Evolutionary conservation across 257 asterid species (phyloP), one percentile per base, ranked within the genome.

Genomic region (Nyctanthes arbortristis): DNA sequence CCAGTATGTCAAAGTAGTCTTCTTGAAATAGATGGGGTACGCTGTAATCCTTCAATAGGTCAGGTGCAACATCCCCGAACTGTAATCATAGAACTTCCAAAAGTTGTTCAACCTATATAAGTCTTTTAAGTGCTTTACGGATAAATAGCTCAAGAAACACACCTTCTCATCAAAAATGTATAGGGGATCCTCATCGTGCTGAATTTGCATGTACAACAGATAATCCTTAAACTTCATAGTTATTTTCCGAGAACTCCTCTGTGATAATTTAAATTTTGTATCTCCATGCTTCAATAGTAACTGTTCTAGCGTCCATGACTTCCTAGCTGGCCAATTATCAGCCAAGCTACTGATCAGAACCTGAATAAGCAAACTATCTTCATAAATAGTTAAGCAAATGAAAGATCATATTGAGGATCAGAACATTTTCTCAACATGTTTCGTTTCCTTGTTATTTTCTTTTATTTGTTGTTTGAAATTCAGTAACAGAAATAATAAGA

Each of bases 181-280:
- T 4, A 94, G 84, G 63, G 99, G 99, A 77, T 94, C 99, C 84
- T 94, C 99, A 43, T 94, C 99, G 65, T 79, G 99, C 85, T 94
- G 99, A 69, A 77, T 66, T 81, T 94, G 88, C 79, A 75, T 79
- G 80, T 91, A 94, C 11, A 91, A 80, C 66, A 82, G 67, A 62
- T 94, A 94, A 76, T 94, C 97, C 89, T 87, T 88, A 52, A 89
- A 87, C 64, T 77, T 89, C 92, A 94, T 91, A 43, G 22, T 81
- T 39, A 94, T 77, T 79, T 89, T 94, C 82, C 73, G 76, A 3
- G 96, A 54, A 78, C 95, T 85, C 86, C 87, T 88, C 76, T 91
- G 96, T 63, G 99, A 94, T 77, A 94, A 79, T 76, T 83, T 84
- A 75, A 94, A 91, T 73, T 80, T 72, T 36, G 79, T 78, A 58